Conservation (phyloP, 2,329 filamentous ascomycete genomes). For the Clonostachys byssicola region DNA sequence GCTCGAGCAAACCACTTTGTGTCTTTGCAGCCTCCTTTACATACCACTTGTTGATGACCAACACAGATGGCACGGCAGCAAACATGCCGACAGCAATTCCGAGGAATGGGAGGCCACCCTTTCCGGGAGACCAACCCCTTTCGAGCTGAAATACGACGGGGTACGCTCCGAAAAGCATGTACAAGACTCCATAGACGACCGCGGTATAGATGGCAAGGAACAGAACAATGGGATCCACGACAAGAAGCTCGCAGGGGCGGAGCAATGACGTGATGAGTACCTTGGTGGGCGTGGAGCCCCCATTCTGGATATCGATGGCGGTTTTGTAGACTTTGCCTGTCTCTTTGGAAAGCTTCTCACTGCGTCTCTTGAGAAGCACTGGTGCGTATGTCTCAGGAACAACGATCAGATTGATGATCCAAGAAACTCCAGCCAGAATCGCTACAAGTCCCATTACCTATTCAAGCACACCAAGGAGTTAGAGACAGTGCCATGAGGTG, state of each 20-base stretch:
- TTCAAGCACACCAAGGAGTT: not conserved
- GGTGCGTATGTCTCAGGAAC: slow-evolving; percentile 52
- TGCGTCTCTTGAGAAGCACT: slow-evolving; percentile 40
- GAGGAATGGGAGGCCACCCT: slow-evolving; percentile 52
- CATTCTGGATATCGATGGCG: slow-evolving; percentile 32
- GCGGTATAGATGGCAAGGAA: slow-evolving; percentile 55
- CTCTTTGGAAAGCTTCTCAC: slow-evolving; percentile 34
- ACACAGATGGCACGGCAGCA: slow-evolving; percentile 40
- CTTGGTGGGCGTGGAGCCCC: slow-evolving; percentile 15
- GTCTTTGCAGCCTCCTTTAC: not conserved
- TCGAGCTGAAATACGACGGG: slow-evolving; percentile 51
- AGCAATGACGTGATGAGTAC: slow-evolving; percentile 47
- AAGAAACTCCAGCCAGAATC: slow-evolving; percentile 48
- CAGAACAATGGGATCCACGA: slow-evolving; percentile 58
- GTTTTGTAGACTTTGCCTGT: slow-evolving; percentile 48
- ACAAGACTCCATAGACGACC: slow-evolving; percentile 42
- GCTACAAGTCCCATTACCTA: slow-evolving; percentile 41
- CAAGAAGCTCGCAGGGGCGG: slow-evolving; percentile 56
- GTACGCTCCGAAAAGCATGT: slow-evolving; percentile 42
- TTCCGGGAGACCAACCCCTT: slow-evolving; percentile 45
- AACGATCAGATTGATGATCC: slow-evolving; percentile 36
- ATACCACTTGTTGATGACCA: slow-evolving; percentile 26
- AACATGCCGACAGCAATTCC: slow-evolving; percentile 57
- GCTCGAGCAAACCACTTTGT: slow-evolving; percentile 11
- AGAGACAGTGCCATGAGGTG: too few species aligned